Evolutionary conservation across 139 green algal genomes (phyloP).

Genomic region (Picochlorum sp.): DNA sequence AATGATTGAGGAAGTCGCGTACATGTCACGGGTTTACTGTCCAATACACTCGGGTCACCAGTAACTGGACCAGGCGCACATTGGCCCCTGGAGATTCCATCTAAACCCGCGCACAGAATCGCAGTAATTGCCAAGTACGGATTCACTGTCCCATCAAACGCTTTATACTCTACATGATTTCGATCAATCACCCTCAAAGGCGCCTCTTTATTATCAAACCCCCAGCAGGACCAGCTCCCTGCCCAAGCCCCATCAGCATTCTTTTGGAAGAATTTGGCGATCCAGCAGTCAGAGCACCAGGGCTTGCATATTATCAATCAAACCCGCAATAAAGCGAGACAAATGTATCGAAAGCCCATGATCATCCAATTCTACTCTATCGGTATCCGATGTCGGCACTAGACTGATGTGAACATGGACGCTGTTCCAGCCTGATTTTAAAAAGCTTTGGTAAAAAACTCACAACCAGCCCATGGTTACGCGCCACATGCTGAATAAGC

Average conservation of each 20-base stretch:
- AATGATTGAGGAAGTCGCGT: too few species aligned
- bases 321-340: conserved; percentile 38
- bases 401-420: conserved; percentile 55
- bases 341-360: too few species aligned
- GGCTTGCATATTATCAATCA: conserved; percentile 45
- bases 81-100: conserved; percentile 21
- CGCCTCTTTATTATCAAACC: conserved; percentile 43
- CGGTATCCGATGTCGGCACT: conserved; percentile 4
- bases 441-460: conserved; percentile 49
- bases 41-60: too few species aligned
- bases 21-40: too few species aligned
- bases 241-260: conserved; percentile 37
- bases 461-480: conserved; percentile 27
- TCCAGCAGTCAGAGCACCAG: conserved; percentile 47
- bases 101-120: conserved; percentile 27
- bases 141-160: conserved; percentile 48
- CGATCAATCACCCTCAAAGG: conserved; percentile 27
- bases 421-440: conserved; percentile 32
- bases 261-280: conserved; percentile 36
- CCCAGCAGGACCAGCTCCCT: conserved; percentile 46
- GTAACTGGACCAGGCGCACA: too few species aligned
- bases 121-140: conserved; percentile 50
- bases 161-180: conserved; percentile 45
- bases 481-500: conserved; percentile 26
- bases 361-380: too few species aligned